A percentile compares a stretch with the other conserved stretches of the same genome.
phyloP scores from a whole-genome alignment of 257 asterid species.

The Solanum paucissectum region DNA sequence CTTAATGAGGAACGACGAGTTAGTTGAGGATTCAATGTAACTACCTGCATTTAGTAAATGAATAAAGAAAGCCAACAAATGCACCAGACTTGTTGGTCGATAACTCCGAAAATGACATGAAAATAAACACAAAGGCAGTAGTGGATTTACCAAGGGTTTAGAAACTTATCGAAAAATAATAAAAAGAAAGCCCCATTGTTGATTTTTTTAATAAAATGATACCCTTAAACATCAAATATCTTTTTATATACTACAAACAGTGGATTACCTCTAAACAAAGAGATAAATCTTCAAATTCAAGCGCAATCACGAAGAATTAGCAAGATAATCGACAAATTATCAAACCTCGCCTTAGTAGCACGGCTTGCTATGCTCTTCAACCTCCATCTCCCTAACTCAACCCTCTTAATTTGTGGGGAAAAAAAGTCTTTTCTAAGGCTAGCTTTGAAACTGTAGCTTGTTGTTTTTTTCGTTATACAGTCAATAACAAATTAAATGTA shows the following conservation, averaged over 20 bases:
- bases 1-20: background rate
- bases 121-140: background rate
- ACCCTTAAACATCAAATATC: background rate
- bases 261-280: background rate
- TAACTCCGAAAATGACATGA: background rate
- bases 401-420: background rate
- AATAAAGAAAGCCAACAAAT: background rate
- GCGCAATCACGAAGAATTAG: background rate
- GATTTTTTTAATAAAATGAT: background rate
- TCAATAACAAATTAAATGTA: slow-evolving; percentile 7
- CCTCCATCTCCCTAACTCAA: background rate
- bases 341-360: background rate
- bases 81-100: background rate
- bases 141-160: background rate
- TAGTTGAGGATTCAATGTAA: background rate
- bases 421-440: background rate
- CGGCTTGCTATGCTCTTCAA: background rate
- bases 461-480: background rate
- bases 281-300: background rate
- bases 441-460: background rate
- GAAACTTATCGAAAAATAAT: background rate
- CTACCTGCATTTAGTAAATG: background rate
- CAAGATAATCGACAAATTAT: background rate
- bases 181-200: background rate
- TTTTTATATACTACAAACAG: background rate